Evolutionary conservation across 805 yeast genomes (phyloP), one percentile per base, ranked within the genome.

Genomic region (Alloascoidea africana): DNA sequence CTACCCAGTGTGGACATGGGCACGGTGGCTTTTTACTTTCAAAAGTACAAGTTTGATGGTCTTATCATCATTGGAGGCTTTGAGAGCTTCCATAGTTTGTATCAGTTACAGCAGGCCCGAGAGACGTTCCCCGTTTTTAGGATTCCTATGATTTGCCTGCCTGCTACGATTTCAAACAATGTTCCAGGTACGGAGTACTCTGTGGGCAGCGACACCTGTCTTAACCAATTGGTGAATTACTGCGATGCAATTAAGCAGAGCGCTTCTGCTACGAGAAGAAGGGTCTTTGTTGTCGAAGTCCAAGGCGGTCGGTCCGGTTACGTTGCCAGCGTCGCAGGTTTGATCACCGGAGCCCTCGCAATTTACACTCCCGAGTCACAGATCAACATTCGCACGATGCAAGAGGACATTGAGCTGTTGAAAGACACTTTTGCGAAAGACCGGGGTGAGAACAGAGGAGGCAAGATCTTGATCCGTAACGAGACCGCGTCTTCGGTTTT

Each of bases 231-330:
- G 51, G 73, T 77, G 55, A 66, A 72, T 39, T 79, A 80, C 56
- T 78, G 86, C 64, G 89, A 79, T 52, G 72, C 76, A n/a, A 73
- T 80, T 36, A 77, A 78, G 49, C 87, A 81, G 55, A 69, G 79
- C 23, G 91, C 93, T 6, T 69, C 83, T 13, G 78, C 87, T 14
- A 70, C 86, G 1, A 68, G 89, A 65, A 71, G 80, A 49, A 66
- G 91, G 56, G 80, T 76, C 13, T 81, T 81, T 50, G 83, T 81
- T 27, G 82, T 81, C 42, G 93, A 81, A 51, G 80, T 76, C 18
- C 93, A 81, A 61, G 93, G 93, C 50, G 93, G 93, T 39, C 74
- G 81, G 56, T 76, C 83, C 17, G 93, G 93, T 37, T 81, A 68
- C 53, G 70, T 81, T 47, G 86, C 91, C 15, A 68, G 83, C 2